Percentiles rank a stretch among this genome's conserved stretches.
Conservation (phyloP, 2,329 filamentous ascomycete genomes). For the Xylaria sp. region DNA sequence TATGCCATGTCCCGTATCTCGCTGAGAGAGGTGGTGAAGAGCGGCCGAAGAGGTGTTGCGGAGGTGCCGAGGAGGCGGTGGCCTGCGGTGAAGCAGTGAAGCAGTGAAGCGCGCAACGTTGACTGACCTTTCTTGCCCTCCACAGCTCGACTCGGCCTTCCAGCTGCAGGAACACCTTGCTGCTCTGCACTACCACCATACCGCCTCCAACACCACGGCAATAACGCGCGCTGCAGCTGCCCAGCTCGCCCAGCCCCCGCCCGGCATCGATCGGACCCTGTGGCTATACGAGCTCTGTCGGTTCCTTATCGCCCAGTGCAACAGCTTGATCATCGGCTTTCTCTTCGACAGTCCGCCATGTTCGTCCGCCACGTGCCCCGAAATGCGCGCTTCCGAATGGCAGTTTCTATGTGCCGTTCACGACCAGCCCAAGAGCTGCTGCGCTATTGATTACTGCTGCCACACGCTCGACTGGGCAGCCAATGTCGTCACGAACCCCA, state of each 20-base stretch:
- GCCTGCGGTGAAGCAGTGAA: conserved; percentile 12
- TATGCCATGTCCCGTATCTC: conserved; percentile 44
- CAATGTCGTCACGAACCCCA: conserved; percentile 91
- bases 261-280: conserved; percentile 83
- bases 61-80: no score
- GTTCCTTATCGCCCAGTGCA: conserved; percentile 94
- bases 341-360: conserved; percentile 92
- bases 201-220: conserved; percentile 72
- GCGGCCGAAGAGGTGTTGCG: no score
- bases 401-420: conserved; percentile 98
- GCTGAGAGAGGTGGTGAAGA: background rate
- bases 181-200: conserved; percentile 86
- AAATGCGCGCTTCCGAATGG: conserved; percentile 99
- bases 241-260: conserved; percentile 81
- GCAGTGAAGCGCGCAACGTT: conserved; percentile 10
- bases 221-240: conserved; percentile 81
- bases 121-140: conserved; percentile 23
- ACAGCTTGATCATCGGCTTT: conserved; percentile 90
- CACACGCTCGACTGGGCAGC: conserved; percentile 98
- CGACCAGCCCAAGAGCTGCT: conserved; percentile 95
- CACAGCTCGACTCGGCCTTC: conserved; percentile 93
- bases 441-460: conserved; percentile 98
- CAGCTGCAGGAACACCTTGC: conserved; percentile 98
- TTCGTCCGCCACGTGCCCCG: conserved; percentile 88
- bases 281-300: conserved; percentile 99